These are phyloP conservation scores for Heritiera littoralis DNA, from an alignment of 345 rosid genomes.

Conservation along the genomic window DNA sequence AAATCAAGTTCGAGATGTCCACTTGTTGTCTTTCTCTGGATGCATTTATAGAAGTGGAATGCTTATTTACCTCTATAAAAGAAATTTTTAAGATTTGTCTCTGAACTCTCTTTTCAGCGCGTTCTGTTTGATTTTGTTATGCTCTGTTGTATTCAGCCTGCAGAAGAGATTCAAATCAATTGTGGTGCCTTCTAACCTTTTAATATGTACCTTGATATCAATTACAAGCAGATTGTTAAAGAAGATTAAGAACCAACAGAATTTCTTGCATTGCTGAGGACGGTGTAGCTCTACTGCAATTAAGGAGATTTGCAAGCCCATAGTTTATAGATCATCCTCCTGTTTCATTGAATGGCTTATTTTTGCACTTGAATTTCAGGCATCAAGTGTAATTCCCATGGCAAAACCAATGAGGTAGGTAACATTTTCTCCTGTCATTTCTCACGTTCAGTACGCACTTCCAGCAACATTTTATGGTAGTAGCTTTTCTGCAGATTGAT, in stretches of 20 bases:
- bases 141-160: not conserved
- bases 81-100: not conserved
- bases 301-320: constrained; percentile 25
- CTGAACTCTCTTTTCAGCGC: not conserved
- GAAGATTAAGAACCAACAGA: constrained; percentile 81
- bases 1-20: not conserved
- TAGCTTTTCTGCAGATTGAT: constrained; percentile 2
- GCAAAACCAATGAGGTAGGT: constrained; percentile 37
- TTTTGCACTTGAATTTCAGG: constrained; percentile 14
- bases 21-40: not conserved
- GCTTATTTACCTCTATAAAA: not conserved
- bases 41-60: constrained; percentile 2
- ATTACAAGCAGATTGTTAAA: constrained; percentile 57
- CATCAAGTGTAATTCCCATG: constrained; percentile 26
- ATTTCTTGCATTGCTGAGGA: constrained; percentile 59
- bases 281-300: constrained; percentile 37
- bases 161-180: constrained; percentile 2
- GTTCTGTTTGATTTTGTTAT: not conserved
- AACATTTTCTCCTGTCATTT: not conserved
- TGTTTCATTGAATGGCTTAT: constrained; percentile 20
- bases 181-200: not conserved
- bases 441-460: not conserved
- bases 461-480: not conserved
- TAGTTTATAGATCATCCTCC: constrained; percentile 28
- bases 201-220: constrained; percentile 17